Conservation (phyloP, 495 filamentous ascomycete genomes). For the Bryoglossum gracile region DNA sequence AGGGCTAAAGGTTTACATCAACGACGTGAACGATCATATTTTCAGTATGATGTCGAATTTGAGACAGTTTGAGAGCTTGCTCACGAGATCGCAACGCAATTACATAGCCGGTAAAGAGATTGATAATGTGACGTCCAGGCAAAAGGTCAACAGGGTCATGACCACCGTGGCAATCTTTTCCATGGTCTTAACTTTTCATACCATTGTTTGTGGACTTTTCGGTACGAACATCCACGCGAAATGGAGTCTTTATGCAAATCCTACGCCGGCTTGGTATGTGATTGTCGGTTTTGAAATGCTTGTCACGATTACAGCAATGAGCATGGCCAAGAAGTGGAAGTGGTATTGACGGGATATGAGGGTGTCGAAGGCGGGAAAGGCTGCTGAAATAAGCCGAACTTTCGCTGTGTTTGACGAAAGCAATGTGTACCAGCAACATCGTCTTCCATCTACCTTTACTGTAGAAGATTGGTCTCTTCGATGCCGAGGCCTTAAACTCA, state of each 20-base stretch:
- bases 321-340: slow-evolving; percentile 36
- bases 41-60: slow-evolving; percentile 95
- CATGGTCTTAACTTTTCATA: slow-evolving; percentile 85
- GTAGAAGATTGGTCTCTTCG: no score
- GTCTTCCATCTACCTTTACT: no score
- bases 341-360: slow-evolving; percentile 28
- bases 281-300: slow-evolving; percentile 59
- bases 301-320: slow-evolving; percentile 47
- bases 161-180: slow-evolving; percentile 87
- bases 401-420: no score
- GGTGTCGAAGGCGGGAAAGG: no score
- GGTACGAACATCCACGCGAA: slow-evolving; percentile 92
- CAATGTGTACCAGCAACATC: no score
- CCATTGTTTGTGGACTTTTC: slow-evolving; percentile 88
- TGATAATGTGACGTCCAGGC: slow-evolving; percentile 69
- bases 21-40: slow-evolving; percentile 95
- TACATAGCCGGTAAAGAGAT: slow-evolving; percentile 90
- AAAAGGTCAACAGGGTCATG: slow-evolving; percentile 68
- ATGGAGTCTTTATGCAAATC: slow-evolving; percentile 29
- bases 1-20: slow-evolving; percentile 87
- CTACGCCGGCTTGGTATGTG: slow-evolving; percentile 22
- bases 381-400: no score
- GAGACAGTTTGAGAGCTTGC: slow-evolving; percentile 89
- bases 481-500: no score
- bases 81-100: slow-evolving; percentile 85